Percentiles rank a stretch among this genome's conserved stretches.
Conservation (phyloP, 768 basidiomycete genomes). For the Leccinum obscurum region DNA sequence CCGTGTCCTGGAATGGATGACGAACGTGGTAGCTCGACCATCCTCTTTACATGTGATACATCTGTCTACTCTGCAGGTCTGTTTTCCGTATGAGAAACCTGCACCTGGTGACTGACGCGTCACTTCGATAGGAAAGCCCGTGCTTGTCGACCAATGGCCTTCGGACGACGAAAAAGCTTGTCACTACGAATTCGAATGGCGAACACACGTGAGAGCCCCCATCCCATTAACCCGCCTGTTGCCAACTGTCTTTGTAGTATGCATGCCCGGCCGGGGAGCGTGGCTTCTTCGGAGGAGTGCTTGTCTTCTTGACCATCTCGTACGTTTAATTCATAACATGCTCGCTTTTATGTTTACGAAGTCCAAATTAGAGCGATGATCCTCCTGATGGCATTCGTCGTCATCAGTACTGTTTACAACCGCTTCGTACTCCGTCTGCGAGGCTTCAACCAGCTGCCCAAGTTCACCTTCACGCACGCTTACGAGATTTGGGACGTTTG, state of each 20-base stretch:
- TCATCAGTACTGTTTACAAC: constrained; percentile 74
- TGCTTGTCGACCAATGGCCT: constrained; percentile 65
- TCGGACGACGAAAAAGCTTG: constrained; percentile 65
- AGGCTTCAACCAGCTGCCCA: constrained; percentile 74
- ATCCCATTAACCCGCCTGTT: background rate
- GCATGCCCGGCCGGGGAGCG: constrained; percentile 72
- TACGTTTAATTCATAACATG: constrained; percentile 37
- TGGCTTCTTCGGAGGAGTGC: constrained; percentile 49
- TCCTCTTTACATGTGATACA: constrained; percentile 78
- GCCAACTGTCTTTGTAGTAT: constrained; percentile 38
- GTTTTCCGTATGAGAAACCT: background rate
- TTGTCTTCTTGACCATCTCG: constrained; percentile 59
- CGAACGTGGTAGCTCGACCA: constrained; percentile 59
- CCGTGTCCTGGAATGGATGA: constrained; percentile 48
- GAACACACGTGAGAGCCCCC: constrained; percentile 60
- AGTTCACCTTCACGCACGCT: constrained; percentile 41
- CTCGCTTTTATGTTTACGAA: background rate
- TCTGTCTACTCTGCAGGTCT: constrained; percentile 56
- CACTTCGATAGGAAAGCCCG: constrained; percentile 41
- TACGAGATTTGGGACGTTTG: constrained; percentile 25
- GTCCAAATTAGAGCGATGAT: constrained; percentile 46
- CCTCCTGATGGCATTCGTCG: constrained; percentile 61
- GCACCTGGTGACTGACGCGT: background rate
- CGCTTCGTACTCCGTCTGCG: constrained; percentile 70
- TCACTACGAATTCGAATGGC: constrained; percentile 82